Evolutionary conservation across 495 filamentous ascomycete genomes (phyloP).

Genomic region (Cetradonia linearis): DNA sequence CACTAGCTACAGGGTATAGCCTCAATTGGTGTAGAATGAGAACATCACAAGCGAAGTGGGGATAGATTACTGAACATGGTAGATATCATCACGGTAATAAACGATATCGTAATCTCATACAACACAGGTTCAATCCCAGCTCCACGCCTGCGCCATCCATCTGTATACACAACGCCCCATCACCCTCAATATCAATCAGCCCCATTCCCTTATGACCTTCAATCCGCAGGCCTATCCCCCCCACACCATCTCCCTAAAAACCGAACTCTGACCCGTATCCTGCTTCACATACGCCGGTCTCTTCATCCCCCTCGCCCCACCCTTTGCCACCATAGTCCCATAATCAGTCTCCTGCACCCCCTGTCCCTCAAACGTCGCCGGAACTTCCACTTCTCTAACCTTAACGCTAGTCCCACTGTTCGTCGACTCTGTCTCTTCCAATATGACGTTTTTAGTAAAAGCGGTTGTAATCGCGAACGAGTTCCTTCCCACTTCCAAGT

Average conservation of each 20-base stretch:
- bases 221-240: neutral
- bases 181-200: neutral
- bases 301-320: neutral
- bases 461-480: too few species aligned
- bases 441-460: neutral
- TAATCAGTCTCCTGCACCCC: neutral
- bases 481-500: neutral
- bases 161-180: neutral
- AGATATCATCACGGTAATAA: too few species aligned
- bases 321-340: slow-evolving; percentile 1
- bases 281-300: neutral
- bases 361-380: neutral
- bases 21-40: too few species aligned
- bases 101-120: too few species aligned
- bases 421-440: neutral
- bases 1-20: too few species aligned
- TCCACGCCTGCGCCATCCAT: too few species aligned
- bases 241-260: neutral
- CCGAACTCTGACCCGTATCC: neutral
- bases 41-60: too few species aligned
- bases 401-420: neutral
- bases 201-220: neutral
- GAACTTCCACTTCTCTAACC: neutral
- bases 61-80: too few species aligned
- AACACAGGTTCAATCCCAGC: too few species aligned